phyloP scores from a whole-genome alignment of 352 stramenopile species.

The Pythium insidiosum region DNA sequence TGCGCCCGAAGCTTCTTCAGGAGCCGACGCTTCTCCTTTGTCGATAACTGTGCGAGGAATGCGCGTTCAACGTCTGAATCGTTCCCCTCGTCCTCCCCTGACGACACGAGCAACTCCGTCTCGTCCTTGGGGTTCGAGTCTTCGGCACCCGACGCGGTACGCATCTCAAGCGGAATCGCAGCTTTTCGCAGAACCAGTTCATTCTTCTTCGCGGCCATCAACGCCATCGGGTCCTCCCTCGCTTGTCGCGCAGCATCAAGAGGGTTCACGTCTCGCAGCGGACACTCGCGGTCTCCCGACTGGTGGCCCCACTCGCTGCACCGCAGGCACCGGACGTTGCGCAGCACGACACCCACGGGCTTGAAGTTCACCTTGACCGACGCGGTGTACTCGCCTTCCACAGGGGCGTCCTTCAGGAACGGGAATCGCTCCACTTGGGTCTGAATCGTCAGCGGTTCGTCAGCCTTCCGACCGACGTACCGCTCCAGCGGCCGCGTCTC shows the following conservation, averaged over 20 bases:
- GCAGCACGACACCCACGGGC: constrained; percentile 69
- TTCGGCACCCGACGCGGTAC: constrained; percentile 20
- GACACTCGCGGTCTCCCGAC: constrained; percentile 79
- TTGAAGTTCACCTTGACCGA: constrained; percentile 85
- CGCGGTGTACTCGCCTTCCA: constrained; percentile 78
- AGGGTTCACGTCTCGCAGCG: constrained; percentile 62
- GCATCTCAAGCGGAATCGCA: constrained; percentile 67
- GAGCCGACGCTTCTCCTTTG: constrained; percentile 53
- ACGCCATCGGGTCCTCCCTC: constrained; percentile 66
- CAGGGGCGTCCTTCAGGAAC: constrained; percentile 83
- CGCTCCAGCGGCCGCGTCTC: constrained; percentile 62
- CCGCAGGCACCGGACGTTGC: constrained; percentile 79
- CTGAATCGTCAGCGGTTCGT: constrained; percentile 73
- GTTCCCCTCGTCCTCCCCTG: not conserved
- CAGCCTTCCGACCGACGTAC: constrained; percentile 54
- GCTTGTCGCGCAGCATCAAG: constrained; percentile 62
- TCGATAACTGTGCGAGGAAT: constrained; percentile 47
- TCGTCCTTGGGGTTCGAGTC: constrained; percentile 30
- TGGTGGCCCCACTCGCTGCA: constrained; percentile 80
- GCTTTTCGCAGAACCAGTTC: constrained; percentile 43
- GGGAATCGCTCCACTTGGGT: constrained; percentile 85
- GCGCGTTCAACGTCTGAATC: constrained; percentile 27
- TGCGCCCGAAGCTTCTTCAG: constrained; percentile 48
- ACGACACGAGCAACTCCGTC: constrained; percentile 7
- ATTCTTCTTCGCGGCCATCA: constrained; percentile 47